Evolutionary conservation across 2,329 filamentous ascomycete species (phyloP), one percentile per base, ranked within the genome.

Genomic region (Macroventuria anomochaeta): DNA sequence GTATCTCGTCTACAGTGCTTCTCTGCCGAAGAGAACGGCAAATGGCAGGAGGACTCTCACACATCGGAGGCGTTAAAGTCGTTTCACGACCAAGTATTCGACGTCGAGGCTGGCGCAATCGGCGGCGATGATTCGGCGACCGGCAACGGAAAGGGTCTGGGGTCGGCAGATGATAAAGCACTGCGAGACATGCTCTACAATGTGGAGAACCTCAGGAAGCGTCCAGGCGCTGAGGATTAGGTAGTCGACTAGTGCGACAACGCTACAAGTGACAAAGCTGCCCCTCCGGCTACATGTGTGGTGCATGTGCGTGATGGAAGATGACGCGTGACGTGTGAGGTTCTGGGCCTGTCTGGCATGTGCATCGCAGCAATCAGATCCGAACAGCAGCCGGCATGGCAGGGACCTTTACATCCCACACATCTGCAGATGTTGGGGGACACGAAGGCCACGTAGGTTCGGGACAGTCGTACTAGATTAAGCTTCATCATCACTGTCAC

Each of bases 161-260:
- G 58, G 51, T 46, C 55, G 55, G 42, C 46, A 15, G 68, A 74
- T 55, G 69, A 72, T 37, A 77, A 76, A 62, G 65, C 69, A 50
- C 50, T 81, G 29, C 76, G 76, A 57, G 74, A 73, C 44, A 67
- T 80, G 18, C 69, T 83, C 20, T 82, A 82, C 64, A 73, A 72
- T 23, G 68, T 80, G 36, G 77, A 77, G 55, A 80, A 80, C 49
- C 70, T 83, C 40, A 75, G 81, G 49, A 83, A 83, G 66, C 73
- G 79, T 46, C 74, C 73, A 65, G 73, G 68, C 50, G 65, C 65
- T 12, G 71, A 73, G 36, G 73, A 74, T 53, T 70, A 72, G 64
- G 48, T 41, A 57, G 29, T 41, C 32, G 32, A 25, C 28, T 36
- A 42, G 49, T 25, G 53, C 38, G 29, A 52, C 13, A 34, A 21